phyloP scores from a whole-genome alignment of 2,329 filamentous ascomycete species.

The Claviceps citrina region DNA sequence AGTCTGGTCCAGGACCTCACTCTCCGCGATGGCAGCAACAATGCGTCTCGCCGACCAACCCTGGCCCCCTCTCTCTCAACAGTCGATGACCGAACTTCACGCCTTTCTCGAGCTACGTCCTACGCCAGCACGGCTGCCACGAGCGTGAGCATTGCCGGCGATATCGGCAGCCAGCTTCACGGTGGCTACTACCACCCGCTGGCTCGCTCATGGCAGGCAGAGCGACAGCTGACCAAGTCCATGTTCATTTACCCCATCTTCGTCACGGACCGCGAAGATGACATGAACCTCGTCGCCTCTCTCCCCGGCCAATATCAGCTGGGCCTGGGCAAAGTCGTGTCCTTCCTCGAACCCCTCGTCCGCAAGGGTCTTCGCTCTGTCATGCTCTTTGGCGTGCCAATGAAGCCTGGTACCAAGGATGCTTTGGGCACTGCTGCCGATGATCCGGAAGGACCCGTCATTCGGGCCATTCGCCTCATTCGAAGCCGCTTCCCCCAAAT shows the following conservation, averaged over 20 bases:
- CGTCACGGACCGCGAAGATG: slow-evolving; percentile 84
- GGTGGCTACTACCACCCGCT: slow-evolving; percentile 71
- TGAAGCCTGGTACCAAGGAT: slow-evolving; percentile 70
- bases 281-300: slow-evolving; percentile 79
- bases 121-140: slow-evolving; percentile 52
- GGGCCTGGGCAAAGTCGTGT: slow-evolving; percentile 70
- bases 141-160: slow-evolving; percentile 54
- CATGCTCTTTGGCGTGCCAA: slow-evolving; percentile 88
- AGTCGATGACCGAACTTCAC: slow-evolving; percentile 44
- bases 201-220: slow-evolving; percentile 66
- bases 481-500: slow-evolving; percentile 75
- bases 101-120: slow-evolving; percentile 48
- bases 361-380: slow-evolving; percentile 83
- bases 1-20: slow-evolving; percentile 50
- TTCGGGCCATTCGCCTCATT: slow-evolving; percentile 69
- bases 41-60: slow-evolving; percentile 29
- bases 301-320: slow-evolving; percentile 81
- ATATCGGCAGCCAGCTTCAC: slow-evolving; percentile 72
- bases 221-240: slow-evolving; percentile 79
- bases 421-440: slow-evolving; percentile 83
- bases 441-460: slow-evolving; percentile 83
- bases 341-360: slow-evolving; percentile 74
- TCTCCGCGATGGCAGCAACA: slow-evolving; percentile 37
- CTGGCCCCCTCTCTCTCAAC: slow-evolving; percentile 35
- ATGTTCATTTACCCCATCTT: slow-evolving; percentile 99